These are phyloP conservation scores for Phytophthora boehmeriae DNA, from an alignment of 352 stramenopile species.

Conservation along the genomic window DNA sequence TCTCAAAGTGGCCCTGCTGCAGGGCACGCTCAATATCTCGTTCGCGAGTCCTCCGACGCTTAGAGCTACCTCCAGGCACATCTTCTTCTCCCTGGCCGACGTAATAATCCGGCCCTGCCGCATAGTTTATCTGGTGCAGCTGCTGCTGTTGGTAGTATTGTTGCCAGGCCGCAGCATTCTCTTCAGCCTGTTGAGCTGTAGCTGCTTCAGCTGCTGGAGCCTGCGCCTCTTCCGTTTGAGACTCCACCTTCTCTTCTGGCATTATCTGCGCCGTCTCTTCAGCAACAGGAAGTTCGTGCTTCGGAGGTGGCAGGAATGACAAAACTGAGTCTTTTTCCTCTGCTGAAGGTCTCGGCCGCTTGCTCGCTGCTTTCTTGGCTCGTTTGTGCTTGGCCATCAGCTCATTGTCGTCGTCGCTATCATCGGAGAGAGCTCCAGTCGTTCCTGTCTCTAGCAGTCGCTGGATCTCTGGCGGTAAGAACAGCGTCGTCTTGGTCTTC, in stretches of 20 bases:
- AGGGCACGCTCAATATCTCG: slow-evolving; percentile 74
- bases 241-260: slow-evolving; percentile 17
- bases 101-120: slow-evolving; percentile 28
- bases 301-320: slow-evolving; percentile 69
- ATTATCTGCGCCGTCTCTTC: slow-evolving; percentile 2
- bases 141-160: slow-evolving; percentile 50
- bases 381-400: slow-evolving; percentile 60
- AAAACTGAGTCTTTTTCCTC: slow-evolving; percentile 28
- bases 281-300: slow-evolving; percentile 39
- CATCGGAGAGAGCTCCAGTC: slow-evolving; percentile 23
- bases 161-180: slow-evolving; percentile 37
- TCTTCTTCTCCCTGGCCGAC: slow-evolving; percentile 44
- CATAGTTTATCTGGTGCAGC: slow-evolving; percentile 38
- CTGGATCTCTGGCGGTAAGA: slow-evolving; percentile 63
- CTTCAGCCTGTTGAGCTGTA: slow-evolving; percentile 12
- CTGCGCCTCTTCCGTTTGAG: slow-evolving; percentile 5
- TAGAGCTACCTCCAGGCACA: slow-evolving; percentile 39
- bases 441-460: slow-evolving; percentile 49
- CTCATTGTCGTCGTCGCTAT: slow-evolving; percentile 47
- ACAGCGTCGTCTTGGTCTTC: slow-evolving; percentile 58
- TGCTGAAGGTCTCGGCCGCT: slow-evolving; percentile 26
- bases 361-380: slow-evolving; percentile 43
- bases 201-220: slow-evolving; percentile 18
- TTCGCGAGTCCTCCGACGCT: slow-evolving; percentile 61
- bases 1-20: slow-evolving; percentile 70